Evolutionary conservation across 805 yeast species (phyloP), one percentile per base, ranked within the genome.

Genomic region (Metschnikowia lachancei): DNA sequence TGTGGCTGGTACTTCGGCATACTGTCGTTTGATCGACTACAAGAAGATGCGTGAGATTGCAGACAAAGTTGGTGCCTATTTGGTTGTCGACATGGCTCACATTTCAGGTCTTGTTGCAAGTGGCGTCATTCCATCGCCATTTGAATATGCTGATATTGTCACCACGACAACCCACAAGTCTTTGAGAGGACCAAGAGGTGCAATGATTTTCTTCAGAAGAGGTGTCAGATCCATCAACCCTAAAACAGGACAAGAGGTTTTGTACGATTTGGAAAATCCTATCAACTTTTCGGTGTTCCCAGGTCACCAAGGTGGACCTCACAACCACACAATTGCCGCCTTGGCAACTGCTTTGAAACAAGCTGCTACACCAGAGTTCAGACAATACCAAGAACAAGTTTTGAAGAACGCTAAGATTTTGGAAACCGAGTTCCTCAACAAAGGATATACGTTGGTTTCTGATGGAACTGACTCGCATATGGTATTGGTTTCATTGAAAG

Each of bases 281-380:
- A 91, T 94, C 74, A 94, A 94, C 80, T 94, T 94, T 71, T 90
- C 97, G 9, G 99, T 94, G 45, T 94, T 94, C 92, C 99, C 99
- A 62, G 99, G 96, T 58, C 99, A 94, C 74, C 99, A 94, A 78
- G 99, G 99, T 78, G 99, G 99, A 67, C 99, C 99, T 61, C 98
- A 94, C 75, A 94, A 94, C 79, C 99, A 94, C 76, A 94, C 99
- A 57, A 94, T 94, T 66, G 85, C 97, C 58, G 99, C 98, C 30
- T 75, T 94, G 62, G 97, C 98, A 14, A 94, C 91, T 54, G 98
- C 99, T 43, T 81, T 94, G 67, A 90, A 90, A 69, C 99, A 94
- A 76, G 95, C 96, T 51, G 77, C 81, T 54, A 76, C 88, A 43
- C 95, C 95, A 50, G 97, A 91, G 70, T 94, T 85, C 75, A 86